These are phyloP conservation scores for Oenanthe javanica DNA, from an alignment of 140 eudicot genomes.

Conservation along the genomic window DNA sequence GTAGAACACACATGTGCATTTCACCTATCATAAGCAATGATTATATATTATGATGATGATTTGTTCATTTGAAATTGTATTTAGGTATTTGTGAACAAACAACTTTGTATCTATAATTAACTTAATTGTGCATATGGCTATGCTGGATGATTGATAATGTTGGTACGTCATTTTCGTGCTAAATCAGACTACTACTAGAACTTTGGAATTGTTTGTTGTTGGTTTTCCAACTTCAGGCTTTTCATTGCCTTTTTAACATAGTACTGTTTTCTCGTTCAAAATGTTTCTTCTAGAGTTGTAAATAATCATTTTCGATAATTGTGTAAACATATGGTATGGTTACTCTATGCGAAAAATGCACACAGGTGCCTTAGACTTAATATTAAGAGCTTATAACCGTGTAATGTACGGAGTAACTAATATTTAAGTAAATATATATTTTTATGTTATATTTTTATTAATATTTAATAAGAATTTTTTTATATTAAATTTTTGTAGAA, in stretches of 20 bases:
- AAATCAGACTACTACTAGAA: neutral
- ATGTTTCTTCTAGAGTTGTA: neutral
- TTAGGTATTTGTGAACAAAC: neutral
- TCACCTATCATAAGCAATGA: neutral
- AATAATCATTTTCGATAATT: neutral
- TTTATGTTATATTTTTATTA: too few relatives aligned
- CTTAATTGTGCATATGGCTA: neutral
- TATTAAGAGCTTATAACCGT: too few relatives aligned
- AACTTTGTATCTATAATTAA: neutral
- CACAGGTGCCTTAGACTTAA: neutral
- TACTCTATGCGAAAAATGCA: neutral
- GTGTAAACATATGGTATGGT: neutral
- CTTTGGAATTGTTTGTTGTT: neutral
- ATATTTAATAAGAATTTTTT: too few relatives aligned
- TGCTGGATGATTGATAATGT: neutral
- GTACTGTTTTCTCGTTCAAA: neutral
- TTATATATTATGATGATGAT: neutral
- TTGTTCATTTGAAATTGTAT: constrained; percentile 3
- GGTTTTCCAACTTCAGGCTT: neutral
- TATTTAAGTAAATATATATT: too few relatives aligned
- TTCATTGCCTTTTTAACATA: neutral
- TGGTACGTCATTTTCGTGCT: neutral
- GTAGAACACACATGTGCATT: neutral
- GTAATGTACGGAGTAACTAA: too few relatives aligned
- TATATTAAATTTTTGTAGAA: too few relatives aligned